Conservation (phyloP, 148 eudicot species). For the Fagopyrum tataricum region DNA sequence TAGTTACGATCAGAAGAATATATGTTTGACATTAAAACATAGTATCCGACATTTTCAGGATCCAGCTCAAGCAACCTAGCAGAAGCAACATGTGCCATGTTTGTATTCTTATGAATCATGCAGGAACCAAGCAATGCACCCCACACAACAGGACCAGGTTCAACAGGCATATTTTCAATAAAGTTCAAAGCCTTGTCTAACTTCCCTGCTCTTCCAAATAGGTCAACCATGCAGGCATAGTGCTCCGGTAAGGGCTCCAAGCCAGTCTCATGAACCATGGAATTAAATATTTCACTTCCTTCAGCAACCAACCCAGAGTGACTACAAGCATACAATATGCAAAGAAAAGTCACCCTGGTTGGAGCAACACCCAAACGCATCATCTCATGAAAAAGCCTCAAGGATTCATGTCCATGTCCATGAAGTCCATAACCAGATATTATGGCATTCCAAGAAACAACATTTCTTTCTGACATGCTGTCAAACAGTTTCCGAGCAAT, state of each 20-base stretch:
- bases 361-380: conserved; percentile 35
- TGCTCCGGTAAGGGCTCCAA: conserved; percentile 62
- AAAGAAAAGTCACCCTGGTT: conserved; percentile 56
- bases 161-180: conserved; percentile 51
- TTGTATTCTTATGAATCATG: conserved; percentile 59
- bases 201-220: conserved; percentile 67
- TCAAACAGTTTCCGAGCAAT: conserved; percentile 53
- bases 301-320: conserved; percentile 74
- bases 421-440: conserved; percentile 87
- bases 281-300: conserved; percentile 50
- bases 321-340: conserved; percentile 73
- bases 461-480: conserved; percentile 47
- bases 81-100: conserved; percentile 56
- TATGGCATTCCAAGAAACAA: conserved; percentile 83
- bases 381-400: conserved; percentile 45
- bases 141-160: conserved; percentile 67
- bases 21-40: conserved; percentile 65
- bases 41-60: conserved; percentile 64
- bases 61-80: conserved; percentile 56
- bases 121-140: conserved; percentile 85
- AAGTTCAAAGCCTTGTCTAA: conserved; percentile 56
- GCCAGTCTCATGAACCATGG: conserved; percentile 52
- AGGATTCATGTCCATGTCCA: conserved; percentile 57
- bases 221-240: conserved; percentile 83
- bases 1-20: conserved; percentile 50